Percentiles rank a stretch among this genome's conserved stretches.
These are phyloP conservation scores for Pyrrhoderma noxium DNA, from an alignment of 1,284 basidiomycete genomes.

Conservation along the genomic window DNA sequence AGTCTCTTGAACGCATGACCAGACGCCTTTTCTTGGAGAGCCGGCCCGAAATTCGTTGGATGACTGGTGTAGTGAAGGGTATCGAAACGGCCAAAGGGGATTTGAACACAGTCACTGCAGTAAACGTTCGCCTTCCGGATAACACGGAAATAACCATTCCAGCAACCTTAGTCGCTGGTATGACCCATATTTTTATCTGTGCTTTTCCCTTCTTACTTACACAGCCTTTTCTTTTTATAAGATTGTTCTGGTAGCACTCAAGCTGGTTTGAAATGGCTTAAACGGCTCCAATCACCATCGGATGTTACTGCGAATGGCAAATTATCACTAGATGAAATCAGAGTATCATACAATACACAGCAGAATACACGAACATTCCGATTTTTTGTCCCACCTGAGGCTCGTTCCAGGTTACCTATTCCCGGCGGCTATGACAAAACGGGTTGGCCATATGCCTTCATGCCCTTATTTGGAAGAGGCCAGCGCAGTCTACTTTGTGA, in stretches of 20 bases:
- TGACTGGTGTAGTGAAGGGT: constrained; percentile 3
- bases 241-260: constrained; percentile 18
- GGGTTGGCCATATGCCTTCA: constrained; percentile 14
- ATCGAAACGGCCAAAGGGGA: constrained; percentile 5
- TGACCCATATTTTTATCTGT: too few species aligned
- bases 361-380: constrained; percentile 5
- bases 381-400: constrained; percentile 13
- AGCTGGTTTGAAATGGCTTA: constrained; percentile 17
- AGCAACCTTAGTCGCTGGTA: constrained; percentile 12
- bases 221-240: too few species aligned
- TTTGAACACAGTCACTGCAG: constrained; percentile 6
- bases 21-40: constrained; percentile 11
- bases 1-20: constrained; percentile 15
- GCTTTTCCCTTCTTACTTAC: not conserved
- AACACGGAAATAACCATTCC: constrained; percentile 1
- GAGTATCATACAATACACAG: constrained; percentile 11
- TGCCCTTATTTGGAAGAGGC: constrained; percentile 12
- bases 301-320: not conserved
- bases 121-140: constrained; percentile 9
- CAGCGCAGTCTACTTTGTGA: constrained; percentile 7
- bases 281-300: not conserved
- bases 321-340: constrained; percentile 7
- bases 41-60: constrained; percentile 6
- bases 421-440: constrained; percentile 13
- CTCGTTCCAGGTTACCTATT: constrained; percentile 10